Evolutionary conservation across 192 early-diverging fungal genomes (phyloP), one percentile per base, ranked within the genome.

Genomic region (Mortierella antarctica): DNA sequence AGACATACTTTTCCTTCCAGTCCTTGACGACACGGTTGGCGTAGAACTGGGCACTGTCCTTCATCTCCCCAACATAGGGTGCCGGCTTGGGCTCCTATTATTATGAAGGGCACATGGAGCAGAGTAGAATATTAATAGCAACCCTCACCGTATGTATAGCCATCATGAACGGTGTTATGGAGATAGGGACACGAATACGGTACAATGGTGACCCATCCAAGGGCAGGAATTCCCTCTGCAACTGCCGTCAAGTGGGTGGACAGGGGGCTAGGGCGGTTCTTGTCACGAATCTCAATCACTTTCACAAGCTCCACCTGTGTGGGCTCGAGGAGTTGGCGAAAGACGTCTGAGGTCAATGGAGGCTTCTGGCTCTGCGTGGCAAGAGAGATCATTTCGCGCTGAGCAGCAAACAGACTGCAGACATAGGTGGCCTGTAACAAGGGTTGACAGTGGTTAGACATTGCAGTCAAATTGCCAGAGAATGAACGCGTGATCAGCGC

Each of bases 31-130:
- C 95, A 46, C 95, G 91, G 84, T 97, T 95, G 40, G 90, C 86
- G 71, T 95, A 99, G 65, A 96, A 99, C 84, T 96, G 94, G 15
- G 95, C 95, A 44, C 94, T 88, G 44, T 98, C 94, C 82, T 93
- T 94, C 88, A 95, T 93, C 52, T 97, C 96, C 17, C 87, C 89
- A 63, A 99, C 88, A 68, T 89, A 96, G 17, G 96, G 93, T 21
- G 89, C 96, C 42, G 98, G 94, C 2, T 93, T 91, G 44, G 93
- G 92, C 74, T 96, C 95, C 92, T 91, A 70, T 55, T 58, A 15
- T 31, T 31, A 31, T 31, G 1, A 31, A 31, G 31, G 31, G 31
- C 31, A 48, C 5, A 62, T 45, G 5, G 9, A 18, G 14, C 8
- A 23, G 6, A 62, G 60, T 48, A 45, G 67, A 14, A 57, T 42